A percentile compares a stretch with the other conserved stretches of the same genome.
phyloP scores from a whole-genome alignment of 176 grass and related monocot species.

The Musa itinerans region DNA sequence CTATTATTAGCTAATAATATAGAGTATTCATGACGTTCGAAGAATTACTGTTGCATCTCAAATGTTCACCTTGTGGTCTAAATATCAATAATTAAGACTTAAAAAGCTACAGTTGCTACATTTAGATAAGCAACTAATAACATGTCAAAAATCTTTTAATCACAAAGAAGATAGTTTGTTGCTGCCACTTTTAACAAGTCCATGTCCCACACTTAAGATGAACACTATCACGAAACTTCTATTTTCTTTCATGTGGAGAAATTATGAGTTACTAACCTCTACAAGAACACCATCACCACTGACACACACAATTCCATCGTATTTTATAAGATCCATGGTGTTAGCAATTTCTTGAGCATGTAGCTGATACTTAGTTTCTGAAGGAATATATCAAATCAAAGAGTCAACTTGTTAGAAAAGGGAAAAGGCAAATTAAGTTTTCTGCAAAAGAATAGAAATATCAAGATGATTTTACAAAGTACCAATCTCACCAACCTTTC shows the following conservation, averaged over 20 bases:
- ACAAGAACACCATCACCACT: conserved; percentile 94
- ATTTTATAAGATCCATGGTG: conserved; percentile 67
- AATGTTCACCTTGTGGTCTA: background rate
- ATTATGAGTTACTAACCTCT: conserved; percentile 49
- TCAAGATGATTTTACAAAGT: conserved; percentile 3
- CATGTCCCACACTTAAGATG: background rate
- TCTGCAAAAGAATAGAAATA: background rate
- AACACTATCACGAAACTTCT: too few relatives aligned
- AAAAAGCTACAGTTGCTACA: background rate
- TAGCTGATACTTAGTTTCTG: conserved; percentile 80
- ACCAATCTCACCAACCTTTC: conserved; percentile 52
- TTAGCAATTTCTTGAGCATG: conserved; percentile 83
- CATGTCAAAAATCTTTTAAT: background rate
- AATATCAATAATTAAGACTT: background rate
- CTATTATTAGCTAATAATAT: too few relatives aligned
- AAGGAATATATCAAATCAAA: conserved; percentile 17
- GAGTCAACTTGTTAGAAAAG: conserved; percentile 2
- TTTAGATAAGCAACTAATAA: background rate
- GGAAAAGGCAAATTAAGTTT: conserved; percentile 5
- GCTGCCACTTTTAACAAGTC: background rate
- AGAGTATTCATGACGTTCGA: background rate
- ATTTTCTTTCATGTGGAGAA: too few relatives aligned
- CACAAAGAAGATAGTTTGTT: background rate
- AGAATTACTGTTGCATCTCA: background rate
- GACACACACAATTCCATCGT: conserved; percentile 87